Conservation (phyloP, 306 rosid genomes). For the Castanea sativa region DNA sequence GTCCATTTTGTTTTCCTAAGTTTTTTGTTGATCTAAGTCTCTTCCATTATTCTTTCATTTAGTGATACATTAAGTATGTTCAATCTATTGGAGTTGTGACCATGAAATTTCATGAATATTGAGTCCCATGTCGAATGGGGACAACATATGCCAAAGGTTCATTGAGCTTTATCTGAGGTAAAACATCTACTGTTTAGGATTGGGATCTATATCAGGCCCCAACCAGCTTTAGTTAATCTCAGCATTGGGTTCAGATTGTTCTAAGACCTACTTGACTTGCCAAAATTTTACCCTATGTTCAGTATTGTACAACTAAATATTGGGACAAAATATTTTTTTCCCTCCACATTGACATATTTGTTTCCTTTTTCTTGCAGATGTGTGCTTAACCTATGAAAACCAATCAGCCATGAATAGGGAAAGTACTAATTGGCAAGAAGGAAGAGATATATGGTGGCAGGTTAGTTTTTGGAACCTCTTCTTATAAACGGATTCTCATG, state of each 20-base stretch:
- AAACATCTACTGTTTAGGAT: background rate
- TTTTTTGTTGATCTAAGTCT: background rate
- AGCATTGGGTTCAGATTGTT: background rate
- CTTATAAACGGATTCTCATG: constrained; percentile 5
- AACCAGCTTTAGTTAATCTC: background rate
- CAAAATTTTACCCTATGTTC: background rate
- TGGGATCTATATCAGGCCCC: background rate
- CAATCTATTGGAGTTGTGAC: constrained; percentile 9
- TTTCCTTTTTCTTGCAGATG: constrained; percentile 43
- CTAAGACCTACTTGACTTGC: background rate
- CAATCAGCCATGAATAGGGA: constrained; percentile 59
- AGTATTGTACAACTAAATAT: background rate
- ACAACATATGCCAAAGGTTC: constrained; percentile 2
- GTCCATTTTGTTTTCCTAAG: background rate
- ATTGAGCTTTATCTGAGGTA: background rate
- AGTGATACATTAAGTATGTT: constrained; percentile 4
- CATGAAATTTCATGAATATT: constrained; percentile 2
- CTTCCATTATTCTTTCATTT: constrained; percentile 7
- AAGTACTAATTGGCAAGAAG: constrained; percentile 73
- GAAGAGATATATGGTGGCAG: constrained; percentile 99
- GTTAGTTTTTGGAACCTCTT: constrained; percentile 40
- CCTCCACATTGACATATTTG: constrained; percentile 9
- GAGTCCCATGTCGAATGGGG: background rate
- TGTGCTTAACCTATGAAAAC: constrained; percentile 75
- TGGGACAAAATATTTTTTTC: background rate